Evolutionary conservation across 176 grass and related monocot genomes (phyloP).

Genomic region (Olyra latifolia): DNA sequence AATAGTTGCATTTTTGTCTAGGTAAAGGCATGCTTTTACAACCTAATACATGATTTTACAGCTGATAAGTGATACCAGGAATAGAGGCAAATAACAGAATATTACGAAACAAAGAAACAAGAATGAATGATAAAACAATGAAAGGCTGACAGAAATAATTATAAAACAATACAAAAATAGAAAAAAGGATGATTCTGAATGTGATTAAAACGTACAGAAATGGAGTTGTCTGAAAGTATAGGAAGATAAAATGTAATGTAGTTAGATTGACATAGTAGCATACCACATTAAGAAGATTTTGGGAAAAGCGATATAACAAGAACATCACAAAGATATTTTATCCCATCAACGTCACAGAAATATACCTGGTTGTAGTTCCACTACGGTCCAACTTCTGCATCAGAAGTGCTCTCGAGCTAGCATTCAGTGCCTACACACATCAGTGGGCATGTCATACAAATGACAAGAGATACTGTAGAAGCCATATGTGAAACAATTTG

Average conservation of each 20-base stretch:
- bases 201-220: not conserved
- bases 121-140: not conserved
- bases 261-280: not conserved
- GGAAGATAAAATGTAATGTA: not conserved
- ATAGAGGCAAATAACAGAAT: not conserved
- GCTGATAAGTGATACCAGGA: not conserved
- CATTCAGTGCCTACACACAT: conserved; percentile 82
- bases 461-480: not conserved
- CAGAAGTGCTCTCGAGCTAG: conserved; percentile 90
- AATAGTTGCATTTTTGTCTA: not conserved
- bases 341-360: conserved; percentile 9
- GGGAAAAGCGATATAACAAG: not conserved
- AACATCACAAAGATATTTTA: conserved; percentile 1
- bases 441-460: conserved; percentile 12
- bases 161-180: not conserved
- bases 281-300: not conserved
- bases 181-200: not conserved
- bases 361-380: conserved; percentile 69
- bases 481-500: not conserved
- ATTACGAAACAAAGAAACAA: not conserved
- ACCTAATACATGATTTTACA: not conserved
- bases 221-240: not conserved
- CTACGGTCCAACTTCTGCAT: conserved; percentile 98
- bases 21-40: not conserved
- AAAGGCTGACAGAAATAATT: not conserved